phyloP scores from a whole-genome alignment of 116 monocot genomes.

The Dioscorea cayenensis region DNA sequence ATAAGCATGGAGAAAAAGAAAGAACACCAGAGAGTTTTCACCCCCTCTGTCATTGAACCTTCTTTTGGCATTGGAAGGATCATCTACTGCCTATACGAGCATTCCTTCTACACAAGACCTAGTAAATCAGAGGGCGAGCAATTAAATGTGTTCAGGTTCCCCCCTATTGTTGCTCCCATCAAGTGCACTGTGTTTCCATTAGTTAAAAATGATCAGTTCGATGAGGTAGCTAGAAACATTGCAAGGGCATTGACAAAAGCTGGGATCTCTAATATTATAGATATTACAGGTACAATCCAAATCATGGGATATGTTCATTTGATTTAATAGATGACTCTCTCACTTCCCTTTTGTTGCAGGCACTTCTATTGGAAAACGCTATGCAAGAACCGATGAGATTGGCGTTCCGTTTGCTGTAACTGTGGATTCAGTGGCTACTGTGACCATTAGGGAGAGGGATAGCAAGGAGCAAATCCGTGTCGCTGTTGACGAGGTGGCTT shows the following conservation, averaged over 20 bases:
- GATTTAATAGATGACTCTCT: background rate
- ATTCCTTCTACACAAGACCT: slow-evolving; percentile 80
- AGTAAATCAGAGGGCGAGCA: slow-evolving; percentile 77
- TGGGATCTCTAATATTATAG: slow-evolving; percentile 90
- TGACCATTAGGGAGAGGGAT: slow-evolving; percentile 87
- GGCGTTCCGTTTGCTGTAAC: slow-evolving; percentile 94
- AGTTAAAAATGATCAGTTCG: slow-evolving; percentile 69
- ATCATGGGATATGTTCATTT: background rate
- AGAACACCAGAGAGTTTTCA: slow-evolving; percentile 93
- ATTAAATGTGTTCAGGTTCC: slow-evolving; percentile 85
- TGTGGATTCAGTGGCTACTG: slow-evolving; percentile 45
- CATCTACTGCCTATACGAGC: slow-evolving; percentile 94
- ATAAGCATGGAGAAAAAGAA: slow-evolving; percentile 79
- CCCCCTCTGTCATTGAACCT: slow-evolving; percentile 92
- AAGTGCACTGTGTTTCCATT: slow-evolving; percentile 97
- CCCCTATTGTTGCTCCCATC: slow-evolving; percentile 78
- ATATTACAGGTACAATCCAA: slow-evolving; percentile 70
- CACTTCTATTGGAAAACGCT: slow-evolving; percentile 87
- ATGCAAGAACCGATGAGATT: slow-evolving; percentile 88
- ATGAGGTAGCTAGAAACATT: slow-evolving; percentile 73
- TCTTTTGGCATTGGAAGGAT: slow-evolving; percentile 98
- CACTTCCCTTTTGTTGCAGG: slow-evolving; percentile 29
- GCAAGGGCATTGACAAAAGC: slow-evolving; percentile 54
- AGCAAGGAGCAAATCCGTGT: slow-evolving; percentile 85
- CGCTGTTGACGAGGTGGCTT: slow-evolving; percentile 51